Evolutionary conservation across 1,139 yeast species (phyloP), one percentile per base, ranked within the genome.

Genomic region (Candida sojae): DNA sequence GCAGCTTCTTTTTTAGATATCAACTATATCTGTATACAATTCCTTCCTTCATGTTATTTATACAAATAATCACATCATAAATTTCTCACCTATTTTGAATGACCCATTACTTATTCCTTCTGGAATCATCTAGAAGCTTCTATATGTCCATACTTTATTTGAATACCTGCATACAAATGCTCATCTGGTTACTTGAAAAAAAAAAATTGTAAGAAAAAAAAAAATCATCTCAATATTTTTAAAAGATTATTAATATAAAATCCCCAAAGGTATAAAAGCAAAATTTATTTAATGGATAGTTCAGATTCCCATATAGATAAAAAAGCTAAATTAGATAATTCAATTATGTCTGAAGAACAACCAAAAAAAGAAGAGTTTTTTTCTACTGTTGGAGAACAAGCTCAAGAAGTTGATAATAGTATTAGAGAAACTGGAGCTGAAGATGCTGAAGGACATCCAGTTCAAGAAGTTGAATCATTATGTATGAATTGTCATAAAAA

Each of bases 401-500:
- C 79, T 9, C 72, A 75, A 54, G 70, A 62, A 25, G 57, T 67
- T 12, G 63, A 64, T 77, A 47, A 57, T 42, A 62, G 53, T 17
- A 57, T 67, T 32, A 63, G 52, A 47, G 53, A 59, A 32, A 83
- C 90, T 1, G 90, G 88, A 26, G 87, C 91, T 23, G 72, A 73
- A 8, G 97, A 89, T 64, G 86, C 88, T n/a, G 85, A 83, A 63
- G 97, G 97, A n/a, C 96, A 90, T 58, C 96, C 97, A 5, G 96
- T 93, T 17, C 97, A 91, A 67, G 98, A 93, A 66, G 82, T 95
- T 54, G 95, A 92, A 64, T 90, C 97, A 17, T 72, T 92, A 46
- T 95, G 99, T 73, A 92, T 95, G 96, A 89, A 90, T 72, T 95
- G 99, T 68, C 90, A 86, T 56, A 73, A 92, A 58, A 79, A 83